Percentiles rank a stretch among this genome's conserved stretches.
Evolutionary conservation across 345 rosid species (phyloP).

Genomic region (Clausena lansium): DNA sequence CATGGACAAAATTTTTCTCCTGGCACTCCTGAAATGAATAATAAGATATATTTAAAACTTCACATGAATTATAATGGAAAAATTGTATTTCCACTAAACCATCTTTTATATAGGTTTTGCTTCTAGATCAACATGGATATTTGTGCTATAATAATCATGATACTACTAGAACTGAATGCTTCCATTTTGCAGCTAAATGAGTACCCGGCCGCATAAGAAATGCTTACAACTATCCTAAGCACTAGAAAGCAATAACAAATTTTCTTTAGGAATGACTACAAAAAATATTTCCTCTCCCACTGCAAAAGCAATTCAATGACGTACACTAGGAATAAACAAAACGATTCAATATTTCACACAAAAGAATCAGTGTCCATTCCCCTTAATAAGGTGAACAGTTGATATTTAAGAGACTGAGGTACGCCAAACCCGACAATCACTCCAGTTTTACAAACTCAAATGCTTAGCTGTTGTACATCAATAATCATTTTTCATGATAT

Average conservation of each 20-base stretch:
- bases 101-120: neutral
- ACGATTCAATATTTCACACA: neutral
- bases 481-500: neutral
- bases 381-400: neutral
- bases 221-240: neutral
- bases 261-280: neutral
- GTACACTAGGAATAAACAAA: neutral
- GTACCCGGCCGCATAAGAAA: neutral
- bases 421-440: neutral
- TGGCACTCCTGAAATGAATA: conserved; percentile 43
- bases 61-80: neutral
- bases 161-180: neutral
- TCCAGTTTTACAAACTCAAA: neutral
- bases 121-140: neutral
- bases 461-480: neutral
- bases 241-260: neutral
- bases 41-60: neutral
- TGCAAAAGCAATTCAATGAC: neutral
- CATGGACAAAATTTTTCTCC: conserved; percentile 36
- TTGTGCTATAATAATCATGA: neutral
- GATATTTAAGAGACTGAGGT: neutral
- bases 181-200: neutral
- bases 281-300: neutral
- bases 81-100: neutral
- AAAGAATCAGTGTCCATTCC: neutral